Evolutionary conservation across 2,329 filamentous ascomycete genomes (phyloP), one percentile per base, ranked within the genome.

Genomic region (Apiospora sp.): DNA sequence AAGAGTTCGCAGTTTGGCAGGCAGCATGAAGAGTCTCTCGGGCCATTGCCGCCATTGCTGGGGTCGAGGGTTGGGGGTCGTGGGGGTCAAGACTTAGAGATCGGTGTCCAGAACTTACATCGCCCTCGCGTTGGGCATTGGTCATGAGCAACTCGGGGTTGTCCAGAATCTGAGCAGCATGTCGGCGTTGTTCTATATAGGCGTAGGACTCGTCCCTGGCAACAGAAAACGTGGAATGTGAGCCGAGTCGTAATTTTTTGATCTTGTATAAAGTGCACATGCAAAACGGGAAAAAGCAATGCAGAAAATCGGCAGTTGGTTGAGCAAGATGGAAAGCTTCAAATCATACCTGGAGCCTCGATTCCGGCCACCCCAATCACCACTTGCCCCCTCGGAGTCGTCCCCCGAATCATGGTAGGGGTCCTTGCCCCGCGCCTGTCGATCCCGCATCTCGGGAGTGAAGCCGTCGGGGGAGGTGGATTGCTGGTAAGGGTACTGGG

Each of bases 71-170:
- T 41, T 41, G 51, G n/a, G 68, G 67, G 12, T 6, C 61, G n/a
- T 48, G 61, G 69, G 22, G 43, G 54, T 44, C 13, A 69, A 70
- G 44, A 64, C 43, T 48, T 24, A 27, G 34, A 69, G 61, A 43
- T 48, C 49, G 27, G 46, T 73, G 61, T 37, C 68, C 44, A 68
- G 49, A 43, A 83, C 87, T 76, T 78, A 92, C 90, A 75, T 90
- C 87, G 44, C 85, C 84, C 43, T 84, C 83, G 74, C 86, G 86
- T 75, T 87, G 85, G 2, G 90, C 87, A 58, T 89, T 86, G 83
- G 89, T 90, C 84, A 90, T 88, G 68, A 92, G 81, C 72, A 88
- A 81, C 77, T 91, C 89, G 0, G 89, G 89, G 37, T 80, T 86
- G 74, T 89, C 87, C 2, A 92, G 84, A 51, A 91, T 84, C 14